Conservation (phyloP, 805 yeast genomes). For the Myxozyma monticola region DNA sequence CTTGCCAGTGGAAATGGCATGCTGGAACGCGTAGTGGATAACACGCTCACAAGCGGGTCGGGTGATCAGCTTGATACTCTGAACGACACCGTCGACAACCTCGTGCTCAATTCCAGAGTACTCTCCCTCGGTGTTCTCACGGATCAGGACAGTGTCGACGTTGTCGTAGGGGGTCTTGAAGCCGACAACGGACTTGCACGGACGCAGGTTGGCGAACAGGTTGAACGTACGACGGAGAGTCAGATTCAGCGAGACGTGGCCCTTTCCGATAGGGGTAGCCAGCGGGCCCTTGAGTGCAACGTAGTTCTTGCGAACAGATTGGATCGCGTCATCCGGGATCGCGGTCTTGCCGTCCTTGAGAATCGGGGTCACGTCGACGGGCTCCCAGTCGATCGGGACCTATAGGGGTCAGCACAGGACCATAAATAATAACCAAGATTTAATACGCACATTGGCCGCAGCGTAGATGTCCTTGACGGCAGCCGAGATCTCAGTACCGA, state of each 20-base stretch:
- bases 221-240: slow-evolving; percentile 96
- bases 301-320: slow-evolving; percentile 85
- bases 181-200: slow-evolving; percentile 91
- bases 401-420: not conserved
- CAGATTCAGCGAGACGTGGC: slow-evolving; percentile 95
- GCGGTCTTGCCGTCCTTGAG: slow-evolving; percentile 91
- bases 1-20: slow-evolving; percentile 85
- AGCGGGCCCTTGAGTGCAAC: slow-evolving; percentile 97
- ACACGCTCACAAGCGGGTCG: slow-evolving; percentile 95
- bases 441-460: slow-evolving; percentile 63
- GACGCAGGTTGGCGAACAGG: slow-evolving; percentile 95
- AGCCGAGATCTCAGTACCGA: slow-evolving; percentile 91
- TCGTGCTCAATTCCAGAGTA: slow-evolving; percentile 99
- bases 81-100: slow-evolving; percentile 97
- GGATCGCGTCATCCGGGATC: slow-evolving; percentile 82
- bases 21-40: slow-evolving; percentile 94
- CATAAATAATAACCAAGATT: not conserved
- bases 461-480: slow-evolving; percentile 90
- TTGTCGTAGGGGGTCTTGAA: slow-evolving; percentile 85
- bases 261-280: slow-evolving; percentile 96
- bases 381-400: slow-evolving; percentile 97
- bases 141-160: slow-evolving; percentile 92
- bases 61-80: slow-evolving; percentile 95
- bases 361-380: slow-evolving; percentile 92
- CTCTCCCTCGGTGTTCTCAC: slow-evolving; percentile 99